Base-by-base conservation (phyloP, 2,329 filamentous ascomycete genomes). In the Didymella exigua region DNA sequence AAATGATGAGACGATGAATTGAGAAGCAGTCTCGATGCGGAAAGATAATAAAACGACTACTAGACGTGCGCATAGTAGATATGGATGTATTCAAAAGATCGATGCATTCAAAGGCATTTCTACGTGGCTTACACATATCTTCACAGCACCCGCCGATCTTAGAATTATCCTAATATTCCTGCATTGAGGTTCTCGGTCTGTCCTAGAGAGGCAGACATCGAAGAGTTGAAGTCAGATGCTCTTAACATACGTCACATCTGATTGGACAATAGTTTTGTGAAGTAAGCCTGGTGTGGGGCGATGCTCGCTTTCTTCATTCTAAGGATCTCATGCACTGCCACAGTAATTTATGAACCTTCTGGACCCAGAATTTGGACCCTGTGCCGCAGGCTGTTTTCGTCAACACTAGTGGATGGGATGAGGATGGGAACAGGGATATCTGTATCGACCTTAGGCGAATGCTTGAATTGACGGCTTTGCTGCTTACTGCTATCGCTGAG, bases 251-350 rank as follows among this genome's bases (percentile, higher is more conserved):
- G 11, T n/a, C 13, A 24, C n/a, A 21, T 14, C 26, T 34, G 46
- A 37, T 44, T 50, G 38, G 40, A 18, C 23, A 10, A 37, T 16
- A 10, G 23, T 8, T 31, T 40, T 9, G 26, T 37, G 27, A 13
- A 27, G 11, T 33, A 19, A 49, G 36, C 29, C 36, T 33, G 21
- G 36, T 4, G 46, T 33, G 36, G 34, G 46, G 46, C 46, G 4
- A 33, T 29, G 46, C 29, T 49, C 27, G 46, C 27, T 49, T 50
- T 43, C 23, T 18, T 50, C 27, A 29, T 30, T 10, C 37, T 44
- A 23, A 6, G 11, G 3, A 14, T 41, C 24, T 29, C 23, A 30
- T 21, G 36, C 42, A 48, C 44, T 19, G 50, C 50, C 37, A 44
- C 50, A 38, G 10, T 33, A 2, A 31, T 26, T 14, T 19, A 19